Evolutionary conservation across 2,329 filamentous ascomycete species (phyloP).

Genomic region (Microsporum ferrugineum): DNA sequence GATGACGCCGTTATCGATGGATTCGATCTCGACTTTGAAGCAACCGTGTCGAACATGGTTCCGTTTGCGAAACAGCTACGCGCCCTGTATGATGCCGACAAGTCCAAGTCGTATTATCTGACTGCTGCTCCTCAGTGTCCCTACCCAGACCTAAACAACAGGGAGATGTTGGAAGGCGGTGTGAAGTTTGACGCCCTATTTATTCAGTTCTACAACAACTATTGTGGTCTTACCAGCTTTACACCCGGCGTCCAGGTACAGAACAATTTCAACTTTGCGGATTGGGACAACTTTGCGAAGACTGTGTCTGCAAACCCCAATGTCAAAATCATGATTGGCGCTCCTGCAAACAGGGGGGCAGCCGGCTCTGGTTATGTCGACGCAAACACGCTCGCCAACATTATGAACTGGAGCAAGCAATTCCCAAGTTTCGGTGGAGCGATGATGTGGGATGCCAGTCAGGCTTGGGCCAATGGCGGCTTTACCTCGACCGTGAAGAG

Average conservation of each 20-base stretch:
- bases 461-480: slow-evolving; percentile 47
- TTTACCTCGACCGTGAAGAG: slow-evolving; percentile 41
- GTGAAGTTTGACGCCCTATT: slow-evolving; percentile 51
- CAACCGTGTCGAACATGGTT: slow-evolving; percentile 46
- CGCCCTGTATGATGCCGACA: slow-evolving; percentile 41
- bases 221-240: slow-evolving; percentile 49
- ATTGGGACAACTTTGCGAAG: slow-evolving; percentile 57
- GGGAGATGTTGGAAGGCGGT: slow-evolving; percentile 43
- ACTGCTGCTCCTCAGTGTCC: slow-evolving; percentile 58
- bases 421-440: slow-evolving; percentile 54
- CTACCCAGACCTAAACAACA: slow-evolving; percentile 51
- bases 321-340: slow-evolving; percentile 52
- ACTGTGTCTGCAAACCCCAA: slow-evolving; percentile 45
- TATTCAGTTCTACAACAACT: slow-evolving; percentile 61
- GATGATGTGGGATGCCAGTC: slow-evolving; percentile 59
- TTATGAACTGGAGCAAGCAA: slow-evolving; percentile 44
- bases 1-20: slow-evolving; percentile 56
- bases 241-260: slow-evolving; percentile 34
- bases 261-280: slow-evolving; percentile 49
- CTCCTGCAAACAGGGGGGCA: slow-evolving; percentile 43
- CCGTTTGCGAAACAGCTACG: slow-evolving; percentile 51
- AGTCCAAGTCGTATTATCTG: slow-evolving; percentile 46
- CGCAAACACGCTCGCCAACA: slow-evolving; percentile 36
- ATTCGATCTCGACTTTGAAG: slow-evolving; percentile 67
- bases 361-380: slow-evolving; percentile 48